A percentile compares a stretch with the other conserved stretches of the same genome.
Conservation (phyloP, 2,329 filamentous ascomycete genomes). For the Fusarium sp. region DNA sequence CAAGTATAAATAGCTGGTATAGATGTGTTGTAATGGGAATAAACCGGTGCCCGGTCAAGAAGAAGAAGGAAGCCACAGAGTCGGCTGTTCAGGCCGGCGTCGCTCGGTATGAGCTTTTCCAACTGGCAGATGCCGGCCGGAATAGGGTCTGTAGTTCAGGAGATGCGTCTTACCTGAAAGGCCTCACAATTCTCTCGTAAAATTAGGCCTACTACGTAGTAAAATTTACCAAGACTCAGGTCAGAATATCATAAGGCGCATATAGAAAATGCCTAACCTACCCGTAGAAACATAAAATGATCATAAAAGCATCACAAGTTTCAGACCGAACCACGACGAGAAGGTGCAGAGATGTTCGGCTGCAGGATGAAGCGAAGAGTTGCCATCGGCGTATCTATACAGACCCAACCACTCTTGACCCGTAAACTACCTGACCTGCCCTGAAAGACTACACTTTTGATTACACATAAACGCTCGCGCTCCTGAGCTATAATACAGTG, state of each 20-base stretch:
- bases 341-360: not conserved
- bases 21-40: not conserved
- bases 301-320: not conserved
- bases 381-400: constrained; percentile 9
- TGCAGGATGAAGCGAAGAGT: not conserved
- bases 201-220: not conserved
- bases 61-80: not conserved
- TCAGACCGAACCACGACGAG: not conserved
- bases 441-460: constrained; percentile 26
- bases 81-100: not conserved
- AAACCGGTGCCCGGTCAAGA: not conserved
- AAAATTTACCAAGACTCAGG: not conserved
- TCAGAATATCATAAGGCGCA: not conserved
- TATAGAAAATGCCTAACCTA: not conserved
- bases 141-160: not conserved
- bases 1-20: not conserved
- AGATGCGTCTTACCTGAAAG: not conserved
- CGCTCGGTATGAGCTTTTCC: not conserved
- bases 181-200: not conserved
- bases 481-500: constrained; percentile 36
- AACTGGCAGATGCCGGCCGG: not conserved
- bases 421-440: not conserved
- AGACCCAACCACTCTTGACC: not conserved
- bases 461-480: constrained; percentile 18
- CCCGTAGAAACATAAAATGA: not conserved